Percentiles rank a stretch among this genome's conserved stretches.
These are phyloP conservation scores for Podaxis pistillaris DNA, from an alignment of 768 basidiomycete species.

Conservation along the genomic window DNA sequence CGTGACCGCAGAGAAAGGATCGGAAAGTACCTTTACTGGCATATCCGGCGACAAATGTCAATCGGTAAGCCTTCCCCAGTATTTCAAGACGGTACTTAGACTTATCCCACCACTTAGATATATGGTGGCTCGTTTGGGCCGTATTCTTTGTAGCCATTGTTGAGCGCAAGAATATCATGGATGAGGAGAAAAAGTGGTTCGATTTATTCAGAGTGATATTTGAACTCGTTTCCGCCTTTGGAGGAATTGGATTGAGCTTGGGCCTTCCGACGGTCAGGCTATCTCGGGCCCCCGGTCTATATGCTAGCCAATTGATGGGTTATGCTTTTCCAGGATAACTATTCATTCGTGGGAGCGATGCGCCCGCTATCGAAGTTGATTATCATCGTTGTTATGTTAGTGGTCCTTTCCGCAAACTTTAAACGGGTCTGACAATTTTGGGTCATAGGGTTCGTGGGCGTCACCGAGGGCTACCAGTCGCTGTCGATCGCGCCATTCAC, in stretches of 20 bases:
- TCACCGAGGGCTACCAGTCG: conserved; percentile 69
- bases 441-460: conserved; percentile 59
- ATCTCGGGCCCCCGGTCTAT: not conserved
- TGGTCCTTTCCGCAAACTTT: not conserved
- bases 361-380: conserved; percentile 69
- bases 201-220: conserved; percentile 56
- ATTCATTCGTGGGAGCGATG: conserved; percentile 62
- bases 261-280: conserved; percentile 49
- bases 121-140: conserved; percentile 80
- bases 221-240: conserved; percentile 67
- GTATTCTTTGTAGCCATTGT: conserved; percentile 73
- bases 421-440: not conserved
- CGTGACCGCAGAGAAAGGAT: conserved; percentile 39
- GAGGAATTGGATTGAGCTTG: conserved; percentile 67
- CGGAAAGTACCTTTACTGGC: conserved; percentile 50
- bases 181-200: conserved; percentile 61
- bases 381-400: conserved; percentile 67
- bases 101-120: conserved; percentile 40
- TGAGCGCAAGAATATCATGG: conserved; percentile 57
- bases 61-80: conserved; percentile 35
- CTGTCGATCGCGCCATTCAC: conserved; percentile 58
- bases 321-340: conserved; percentile 42
- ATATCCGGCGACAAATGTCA: conserved; percentile 62
- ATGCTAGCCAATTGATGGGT: not conserved
- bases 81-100: not conserved